These are phyloP conservation scores for Catharanthus roseus DNA, from an alignment of 257 asterid genomes.

Conservation along the genomic window DNA sequence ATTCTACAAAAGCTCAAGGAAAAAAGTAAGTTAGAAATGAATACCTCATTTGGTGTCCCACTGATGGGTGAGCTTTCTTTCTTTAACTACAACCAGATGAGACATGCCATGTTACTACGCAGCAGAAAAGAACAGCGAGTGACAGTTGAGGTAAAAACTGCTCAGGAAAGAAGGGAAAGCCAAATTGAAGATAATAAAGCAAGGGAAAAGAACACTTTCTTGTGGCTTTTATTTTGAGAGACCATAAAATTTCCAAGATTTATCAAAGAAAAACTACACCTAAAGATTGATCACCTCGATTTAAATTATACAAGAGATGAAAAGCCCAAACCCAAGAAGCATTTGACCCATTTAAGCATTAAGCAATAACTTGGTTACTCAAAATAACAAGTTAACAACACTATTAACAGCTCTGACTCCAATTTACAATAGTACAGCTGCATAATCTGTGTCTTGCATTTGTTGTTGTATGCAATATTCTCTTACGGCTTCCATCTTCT, in stretches of 20 bases:
- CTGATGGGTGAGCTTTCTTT: background rate
- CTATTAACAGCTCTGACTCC: background rate
- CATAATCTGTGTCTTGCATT: background rate
- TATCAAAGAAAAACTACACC: background rate
- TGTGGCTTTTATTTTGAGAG: background rate
- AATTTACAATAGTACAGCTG: background rate
- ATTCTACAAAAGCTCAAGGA: background rate
- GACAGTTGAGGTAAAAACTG: background rate
- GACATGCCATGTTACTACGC: background rate
- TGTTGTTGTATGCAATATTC: constrained; percentile 11
- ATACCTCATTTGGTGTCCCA: constrained; percentile 5
- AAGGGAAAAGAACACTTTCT: background rate
- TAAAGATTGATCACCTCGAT: background rate
- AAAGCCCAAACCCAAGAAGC: constrained; percentile 1
- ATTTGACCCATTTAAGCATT: background rate
- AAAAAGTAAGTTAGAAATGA: constrained; percentile 1
- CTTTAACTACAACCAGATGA: background rate
- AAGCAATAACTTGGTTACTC: background rate
- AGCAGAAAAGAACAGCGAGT: background rate
- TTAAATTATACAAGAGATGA: constrained; percentile 6
- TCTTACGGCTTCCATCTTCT: background rate
- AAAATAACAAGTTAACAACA: background rate
- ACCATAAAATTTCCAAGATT: background rate
- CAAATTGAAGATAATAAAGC: background rate
- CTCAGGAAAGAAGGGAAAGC: background rate